Percentiles rank a stretch among this genome's conserved stretches.
phyloP scores from a whole-genome alignment of 805 yeast genomes.

The Pichia kluyveri region DNA sequence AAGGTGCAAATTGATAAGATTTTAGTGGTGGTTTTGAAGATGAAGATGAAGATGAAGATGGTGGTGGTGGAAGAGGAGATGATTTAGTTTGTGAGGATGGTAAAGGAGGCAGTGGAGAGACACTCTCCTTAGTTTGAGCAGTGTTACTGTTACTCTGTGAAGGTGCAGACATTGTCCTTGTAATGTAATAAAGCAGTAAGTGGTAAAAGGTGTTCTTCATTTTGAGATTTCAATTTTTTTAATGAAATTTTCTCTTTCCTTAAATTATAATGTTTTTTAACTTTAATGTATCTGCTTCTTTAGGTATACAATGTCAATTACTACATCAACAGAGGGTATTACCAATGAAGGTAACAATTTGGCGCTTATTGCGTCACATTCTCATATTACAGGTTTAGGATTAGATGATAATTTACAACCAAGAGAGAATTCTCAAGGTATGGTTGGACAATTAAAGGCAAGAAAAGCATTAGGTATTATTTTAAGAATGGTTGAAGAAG shows the following conservation, averaged over 20 bases:
- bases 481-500: constrained; percentile 86
- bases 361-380: constrained; percentile 67
- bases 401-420: constrained; percentile 86
- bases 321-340: constrained; percentile 3
- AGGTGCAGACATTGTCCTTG: no score
- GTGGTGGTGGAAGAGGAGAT: not conserved
- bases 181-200: no score
- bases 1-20: constrained; percentile 21
- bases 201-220: no score
- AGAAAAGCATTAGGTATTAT: constrained; percentile 92
- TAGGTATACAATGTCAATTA: constrained; percentile 7
- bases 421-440: constrained; percentile 79
- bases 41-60: no score
- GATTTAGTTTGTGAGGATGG: not conserved
- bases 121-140: no score
- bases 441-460: constrained; percentile 68
- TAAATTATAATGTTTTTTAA: no score
- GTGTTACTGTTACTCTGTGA: no score
- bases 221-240: not conserved
- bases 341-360: constrained; percentile 10
- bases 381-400: constrained; percentile 93
- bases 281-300: no score
- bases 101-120: no score
- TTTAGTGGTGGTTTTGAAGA: constrained; percentile 4
- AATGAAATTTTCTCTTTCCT: not conserved